Evolutionary conservation across 2,329 filamentous ascomycete genomes (phyloP).

Genomic region (Aspergillus sojae): DNA sequence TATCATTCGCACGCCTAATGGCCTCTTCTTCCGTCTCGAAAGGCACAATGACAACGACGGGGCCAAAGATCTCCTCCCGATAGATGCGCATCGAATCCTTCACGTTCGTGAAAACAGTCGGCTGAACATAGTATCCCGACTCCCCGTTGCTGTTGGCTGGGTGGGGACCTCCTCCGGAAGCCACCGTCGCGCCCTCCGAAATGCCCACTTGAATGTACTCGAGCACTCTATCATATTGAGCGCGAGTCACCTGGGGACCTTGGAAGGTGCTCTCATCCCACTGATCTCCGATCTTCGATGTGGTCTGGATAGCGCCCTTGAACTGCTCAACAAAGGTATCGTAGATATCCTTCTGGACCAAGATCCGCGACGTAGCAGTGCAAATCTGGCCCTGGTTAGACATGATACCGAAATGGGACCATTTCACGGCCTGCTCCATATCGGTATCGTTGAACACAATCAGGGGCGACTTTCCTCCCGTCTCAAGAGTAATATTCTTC

Average conservation of each 20-base stretch:
- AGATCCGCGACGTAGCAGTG: conserved; percentile 60
- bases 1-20: conserved; percentile 42
- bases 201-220: conserved; percentile 48
- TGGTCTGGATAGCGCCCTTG: conserved; percentile 36
- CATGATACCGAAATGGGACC: conserved; percentile 56
- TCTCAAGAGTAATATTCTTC: conserved; percentile 65
- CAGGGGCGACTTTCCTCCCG: conserved; percentile 61
- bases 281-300: conserved; percentile 45
- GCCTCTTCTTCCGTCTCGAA: conserved; percentile 46
- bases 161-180: conserved; percentile 40
- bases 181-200: conserved; percentile 42
- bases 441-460: conserved; percentile 62
- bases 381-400: conserved; percentile 63
- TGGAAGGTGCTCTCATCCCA: conserved; percentile 46
- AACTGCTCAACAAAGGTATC: conserved; percentile 42
- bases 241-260: conserved; percentile 49
- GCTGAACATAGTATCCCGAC: conserved; percentile 45
- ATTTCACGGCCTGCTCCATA: conserved; percentile 56
- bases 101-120: conserved; percentile 42
- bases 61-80: conserved; percentile 49
- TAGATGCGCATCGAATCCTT: conserved; percentile 41
- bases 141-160: conserved; percentile 33
- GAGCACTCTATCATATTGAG: conserved; percentile 49
- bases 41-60: conserved; percentile 43
- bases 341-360: conserved; percentile 59